Base-by-base conservation (phyloP, 108 stramenopile genomes). In the Skeletonema grethae region DNA sequence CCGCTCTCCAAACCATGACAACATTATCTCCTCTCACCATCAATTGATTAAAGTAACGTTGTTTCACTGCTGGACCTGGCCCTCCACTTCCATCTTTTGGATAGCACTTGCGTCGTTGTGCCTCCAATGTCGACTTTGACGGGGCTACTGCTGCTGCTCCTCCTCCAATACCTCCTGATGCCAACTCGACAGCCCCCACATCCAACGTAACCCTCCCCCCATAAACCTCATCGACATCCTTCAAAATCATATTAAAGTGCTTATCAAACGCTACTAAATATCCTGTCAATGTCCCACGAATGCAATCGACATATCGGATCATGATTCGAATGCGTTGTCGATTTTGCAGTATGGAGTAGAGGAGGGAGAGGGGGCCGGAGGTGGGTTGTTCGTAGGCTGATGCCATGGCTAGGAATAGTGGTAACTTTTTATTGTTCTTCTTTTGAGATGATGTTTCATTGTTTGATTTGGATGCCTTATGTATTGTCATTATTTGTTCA, bases 1-100 rank as follows among this genome's bases (percentile, higher is more conserved):
- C 79, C 4, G 88, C 94, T 59, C 80, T 81, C 77, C 90, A 95
- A 4, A 92, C 79, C 79, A 87, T 80, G 29, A 95, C 91, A 30
- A 95, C 90, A 75, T 79, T 89, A 61, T 95, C 94, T 29, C 94
- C 94, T 35, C 94, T 70, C 8, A 95, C 84, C 53, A 95, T 36
- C 7, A 95, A 65, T 66, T 89, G 85, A 64, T 84, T 81, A 71
- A 95, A 84, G 59, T 82, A 75, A 5, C 90, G 86, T 68, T 80
- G 81, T 59, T 82, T 80, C 32, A 86, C 73, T 38, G 59, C 70
- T 58, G 77, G 74, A 13, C 72, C 65, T 32, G 70, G 77, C 11
- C 79, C 73, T 61, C 79, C 74, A 57, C 80, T 72, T 12, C 72
- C 76, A 59, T 79, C 81, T 30, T 65, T 35, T 16, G 67, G 77